A percentile compares a stretch with the other conserved stretches of the same genome.
These are phyloP conservation scores for Phytopythium boreale DNA, from an alignment of 352 stramenopile species.

Conservation along the genomic window DNA sequence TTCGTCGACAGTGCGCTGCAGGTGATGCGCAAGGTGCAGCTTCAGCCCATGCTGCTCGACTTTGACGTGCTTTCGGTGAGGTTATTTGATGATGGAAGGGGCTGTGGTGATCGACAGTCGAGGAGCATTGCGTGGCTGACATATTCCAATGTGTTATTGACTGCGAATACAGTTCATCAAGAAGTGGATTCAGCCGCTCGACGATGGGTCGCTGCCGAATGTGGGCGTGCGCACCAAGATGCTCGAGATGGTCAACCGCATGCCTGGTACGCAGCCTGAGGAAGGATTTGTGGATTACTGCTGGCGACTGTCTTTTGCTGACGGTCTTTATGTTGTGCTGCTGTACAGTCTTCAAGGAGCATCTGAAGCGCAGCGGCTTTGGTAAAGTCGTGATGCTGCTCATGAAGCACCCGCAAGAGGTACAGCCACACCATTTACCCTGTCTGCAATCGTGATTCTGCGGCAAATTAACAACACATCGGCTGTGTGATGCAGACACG, in stretches of 20 bases:
- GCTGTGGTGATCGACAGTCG: background rate
- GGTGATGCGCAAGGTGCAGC: conserved; percentile 75
- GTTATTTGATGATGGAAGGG: background rate
- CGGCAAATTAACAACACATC: background rate
- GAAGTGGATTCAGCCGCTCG: conserved; percentile 87
- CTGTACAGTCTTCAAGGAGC: conserved; percentile 81
- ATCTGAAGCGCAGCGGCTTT: conserved; percentile 87
- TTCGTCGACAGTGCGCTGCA: conserved; percentile 70
- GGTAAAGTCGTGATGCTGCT: conserved; percentile 87
- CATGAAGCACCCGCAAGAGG: conserved; percentile 86
- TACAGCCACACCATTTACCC: conserved; percentile 14
- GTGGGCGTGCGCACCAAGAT: conserved; percentile 86
- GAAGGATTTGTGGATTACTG: background rate
- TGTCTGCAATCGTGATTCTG: background rate
- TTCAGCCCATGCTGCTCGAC: conserved; percentile 86
- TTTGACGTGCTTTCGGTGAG: conserved; percentile 83
- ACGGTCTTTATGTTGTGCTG: background rate
- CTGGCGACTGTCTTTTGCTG: background rate
- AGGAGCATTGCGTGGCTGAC: background rate
- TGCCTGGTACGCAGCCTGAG: conserved; percentile 45
- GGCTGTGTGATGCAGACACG: conserved; percentile 36
- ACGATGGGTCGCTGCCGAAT: conserved; percentile 75
- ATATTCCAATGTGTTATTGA: background rate
- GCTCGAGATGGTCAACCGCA: conserved; percentile 72
- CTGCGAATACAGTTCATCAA: conserved; percentile 70